These are phyloP conservation scores for Hymenoscyphus linearis DNA, from an alignment of 2,329 filamentous ascomycete species.

Conservation along the genomic window DNA sequence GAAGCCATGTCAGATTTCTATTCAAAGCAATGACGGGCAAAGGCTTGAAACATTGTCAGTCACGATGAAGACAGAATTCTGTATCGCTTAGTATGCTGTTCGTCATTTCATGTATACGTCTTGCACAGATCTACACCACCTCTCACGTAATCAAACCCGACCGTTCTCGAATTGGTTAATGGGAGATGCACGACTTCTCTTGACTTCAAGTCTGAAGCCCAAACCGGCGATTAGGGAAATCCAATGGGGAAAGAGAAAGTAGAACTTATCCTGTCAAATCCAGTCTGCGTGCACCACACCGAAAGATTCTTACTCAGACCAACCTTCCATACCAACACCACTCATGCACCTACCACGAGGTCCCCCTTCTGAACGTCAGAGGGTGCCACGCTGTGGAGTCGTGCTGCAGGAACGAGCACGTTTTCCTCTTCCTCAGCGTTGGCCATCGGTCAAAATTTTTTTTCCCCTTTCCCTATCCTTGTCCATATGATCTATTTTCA, in stretches of 20 bases:
- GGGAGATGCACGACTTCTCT: neutral
- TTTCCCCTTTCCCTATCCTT: neutral
- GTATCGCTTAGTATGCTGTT: neutral
- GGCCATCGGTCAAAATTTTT: neutral
- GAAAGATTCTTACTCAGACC: slow-evolving; percentile 1
- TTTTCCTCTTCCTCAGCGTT: neutral
- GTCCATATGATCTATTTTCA: slow-evolving; percentile 3
- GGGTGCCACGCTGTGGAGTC: neutral
- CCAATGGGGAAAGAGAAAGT: neutral
- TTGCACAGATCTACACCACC: neutral
- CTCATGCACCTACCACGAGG: slow-evolving; percentile 5
- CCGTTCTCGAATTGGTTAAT: neutral
- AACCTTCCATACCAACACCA: slow-evolving; percentile 1
- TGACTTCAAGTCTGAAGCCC: neutral
- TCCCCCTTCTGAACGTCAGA: slow-evolving; percentile 1
- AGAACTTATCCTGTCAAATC: neutral
- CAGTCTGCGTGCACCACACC: neutral
- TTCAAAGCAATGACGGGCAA: neutral
- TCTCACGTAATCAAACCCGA: neutral
- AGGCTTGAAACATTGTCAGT: neutral
- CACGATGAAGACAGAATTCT: neutral
- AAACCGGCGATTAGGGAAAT: neutral
- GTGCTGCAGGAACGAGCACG: slow-evolving; percentile 3
- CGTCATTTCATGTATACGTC: neutral
- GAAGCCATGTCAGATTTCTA: slow-evolving; percentile 1